Percentiles rank a stretch among this genome's conserved stretches.
phyloP scores from a whole-genome alignment of 73 alveolate genomes.

The Paramecium bursaria region DNA sequence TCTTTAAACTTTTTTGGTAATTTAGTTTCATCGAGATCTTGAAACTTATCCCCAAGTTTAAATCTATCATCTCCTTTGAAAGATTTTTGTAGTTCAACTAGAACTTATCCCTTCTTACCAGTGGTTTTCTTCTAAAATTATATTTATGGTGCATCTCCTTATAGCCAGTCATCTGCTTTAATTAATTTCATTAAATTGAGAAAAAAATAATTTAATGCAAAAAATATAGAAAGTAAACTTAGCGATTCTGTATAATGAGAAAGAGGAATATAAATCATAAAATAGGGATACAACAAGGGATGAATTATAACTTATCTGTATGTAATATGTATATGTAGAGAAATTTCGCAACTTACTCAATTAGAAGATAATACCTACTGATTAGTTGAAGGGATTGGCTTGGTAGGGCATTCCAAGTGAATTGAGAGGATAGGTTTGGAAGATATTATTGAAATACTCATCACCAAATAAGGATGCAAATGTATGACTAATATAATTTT shows the following conservation, averaged over 20 bases:
- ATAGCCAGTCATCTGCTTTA: conserved; percentile 43
- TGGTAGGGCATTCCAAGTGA: conserved; percentile 61
- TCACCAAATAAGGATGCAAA: conserved; percentile 70
- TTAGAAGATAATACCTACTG: conserved; percentile 42
- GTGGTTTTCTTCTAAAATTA: conserved; percentile 19
- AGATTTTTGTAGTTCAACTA: conserved; percentile 69
- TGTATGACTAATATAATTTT: conserved; percentile 42
- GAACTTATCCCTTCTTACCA: conserved; percentile 63
- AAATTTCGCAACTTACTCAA: conserved; percentile 14
- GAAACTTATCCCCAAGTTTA: conserved; percentile 54
- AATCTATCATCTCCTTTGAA: conserved; percentile 69
- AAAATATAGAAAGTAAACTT: conserved; percentile 56
- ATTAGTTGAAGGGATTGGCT: conserved; percentile 12
- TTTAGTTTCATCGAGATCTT: conserved; percentile 56
- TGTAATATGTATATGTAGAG: background rate
- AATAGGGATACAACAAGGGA: conserved; percentile 38
- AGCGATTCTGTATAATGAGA: conserved; percentile 33
- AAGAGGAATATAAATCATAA: conserved; percentile 46
- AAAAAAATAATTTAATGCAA: too few species aligned
- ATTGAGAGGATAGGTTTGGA: conserved; percentile 65
- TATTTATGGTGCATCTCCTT: conserved; percentile 33
- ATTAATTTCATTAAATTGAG: too few species aligned
- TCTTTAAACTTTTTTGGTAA: conserved; percentile 57
- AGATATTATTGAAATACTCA: conserved; percentile 49
- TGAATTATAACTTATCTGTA: background rate